Evolutionary conservation across 2,329 filamentous ascomycete species (phyloP).

Genomic region (Myriosclerotinia scirpicola): DNA sequence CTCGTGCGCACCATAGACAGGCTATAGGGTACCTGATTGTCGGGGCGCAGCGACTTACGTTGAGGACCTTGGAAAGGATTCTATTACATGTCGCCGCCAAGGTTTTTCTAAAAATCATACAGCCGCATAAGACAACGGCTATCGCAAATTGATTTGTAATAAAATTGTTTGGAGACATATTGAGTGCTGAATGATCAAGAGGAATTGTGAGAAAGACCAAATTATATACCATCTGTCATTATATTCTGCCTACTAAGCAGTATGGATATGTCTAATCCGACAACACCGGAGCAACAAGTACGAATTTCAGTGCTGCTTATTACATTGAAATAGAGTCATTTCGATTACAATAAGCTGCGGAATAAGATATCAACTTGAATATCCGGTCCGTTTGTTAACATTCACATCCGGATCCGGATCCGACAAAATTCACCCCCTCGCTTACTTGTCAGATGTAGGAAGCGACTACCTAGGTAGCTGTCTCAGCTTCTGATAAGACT

Average conservation of each 20-base stretch:
- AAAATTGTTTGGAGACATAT: constrained; percentile 15
- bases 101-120: constrained; percentile 9
- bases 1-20: neutral
- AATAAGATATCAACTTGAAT: neutral
- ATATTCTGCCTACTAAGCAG: neutral
- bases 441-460: constrained; percentile 18
- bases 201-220: constrained; percentile 2
- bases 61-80: constrained; percentile 3
- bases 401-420: constrained; percentile 15
- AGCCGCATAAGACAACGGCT: constrained; percentile 4
- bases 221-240: constrained; percentile 11
- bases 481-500: constrained; percentile 1
- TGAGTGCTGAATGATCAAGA: constrained; percentile 10
- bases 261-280: constrained; percentile 9
- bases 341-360: constrained; percentile 1
- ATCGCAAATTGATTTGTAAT: constrained; percentile 6
- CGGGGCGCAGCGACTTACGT: neutral
- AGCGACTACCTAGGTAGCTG: neutral
- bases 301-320: neutral
- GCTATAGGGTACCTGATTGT: neutral
- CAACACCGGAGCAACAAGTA: constrained; percentile 6
- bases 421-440: constrained; percentile 13
- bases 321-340: neutral
- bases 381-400: neutral
- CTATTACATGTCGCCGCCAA: constrained; percentile 8